Percentiles rank a stretch among this genome's conserved stretches.
Conservation (phyloP, 1,284 basidiomycete genomes). For the Cutaneotrichosporon daszewskae region DNA sequence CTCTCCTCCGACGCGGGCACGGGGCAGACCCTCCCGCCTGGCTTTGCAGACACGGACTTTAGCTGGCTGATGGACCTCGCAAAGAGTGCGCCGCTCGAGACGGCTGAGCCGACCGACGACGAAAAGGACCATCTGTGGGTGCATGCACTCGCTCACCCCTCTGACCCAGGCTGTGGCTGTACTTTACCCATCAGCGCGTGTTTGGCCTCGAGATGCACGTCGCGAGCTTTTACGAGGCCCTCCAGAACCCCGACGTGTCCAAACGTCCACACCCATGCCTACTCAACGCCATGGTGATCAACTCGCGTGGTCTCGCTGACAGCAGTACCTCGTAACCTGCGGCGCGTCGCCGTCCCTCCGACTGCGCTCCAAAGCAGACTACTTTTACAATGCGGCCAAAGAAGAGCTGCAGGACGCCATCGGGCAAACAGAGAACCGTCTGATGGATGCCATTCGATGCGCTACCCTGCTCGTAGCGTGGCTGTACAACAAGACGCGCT, state of each 20-base stretch:
- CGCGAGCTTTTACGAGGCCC: slow-evolving; percentile 13
- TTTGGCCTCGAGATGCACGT: slow-evolving; percentile 22
- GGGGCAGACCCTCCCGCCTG: no score
- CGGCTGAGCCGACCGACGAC: background rate
- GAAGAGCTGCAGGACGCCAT: slow-evolving; percentile 5
- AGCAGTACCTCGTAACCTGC: slow-evolving; percentile 13
- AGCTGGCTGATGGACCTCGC: no score
- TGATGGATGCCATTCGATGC: slow-evolving; percentile 13
- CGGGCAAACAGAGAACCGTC: background rate
- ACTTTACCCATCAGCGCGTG: slow-evolving; percentile 18
- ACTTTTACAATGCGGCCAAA: slow-evolving; percentile 9
- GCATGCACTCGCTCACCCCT: background rate
- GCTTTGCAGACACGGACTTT: no score
- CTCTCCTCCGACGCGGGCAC: no score
- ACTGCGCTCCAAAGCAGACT: slow-evolving; percentile 4
- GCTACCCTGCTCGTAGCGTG: slow-evolving; percentile 7
- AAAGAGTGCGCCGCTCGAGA: no score
- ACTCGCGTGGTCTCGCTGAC: background rate
- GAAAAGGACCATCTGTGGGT: slow-evolving; percentile 16
- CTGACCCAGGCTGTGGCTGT: slow-evolving; percentile 14
- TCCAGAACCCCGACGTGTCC: slow-evolving; percentile 10
- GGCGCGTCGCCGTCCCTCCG: slow-evolving; percentile 8
- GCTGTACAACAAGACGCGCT: slow-evolving; percentile 2
- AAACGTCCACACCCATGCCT: slow-evolving; percentile 20
- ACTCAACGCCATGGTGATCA: slow-evolving; percentile 19